Base-by-base conservation (phyloP, 2,329 filamentous ascomycete species). In the Curvularia eragrostidis region DNA sequence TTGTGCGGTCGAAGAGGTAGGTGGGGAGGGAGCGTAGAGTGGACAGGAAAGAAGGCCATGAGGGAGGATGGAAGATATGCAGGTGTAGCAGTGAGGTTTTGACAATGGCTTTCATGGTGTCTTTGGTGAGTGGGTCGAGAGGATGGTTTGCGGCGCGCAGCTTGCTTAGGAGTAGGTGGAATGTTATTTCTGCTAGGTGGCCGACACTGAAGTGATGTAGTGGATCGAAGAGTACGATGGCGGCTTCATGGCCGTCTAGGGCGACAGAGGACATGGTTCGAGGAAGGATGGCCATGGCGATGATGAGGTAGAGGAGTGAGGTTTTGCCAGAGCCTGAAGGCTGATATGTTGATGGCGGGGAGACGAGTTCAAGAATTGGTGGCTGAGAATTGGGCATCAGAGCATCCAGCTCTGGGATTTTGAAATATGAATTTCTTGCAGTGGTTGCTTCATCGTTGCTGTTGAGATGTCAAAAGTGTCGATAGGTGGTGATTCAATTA, bases 41-140 rank as follows among this genome's bases (percentile, higher is more conserved):
- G 6, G 80, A 70, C 2, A 87, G 73, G 0, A 87, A 72, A 2
- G 81, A 78, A 2, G 73, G 46, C 23, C 83, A 83, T 1, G 83
- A 83, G 43, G 82, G 78, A 0, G 85, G 85, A 2, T 76, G 81
- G 74, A 87, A 84, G 59, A 89, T 77, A 69, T 88, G 86, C 36
- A 89, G 71, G 65, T 89, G 85, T 26, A 75, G 66, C 0, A 89
- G 75, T 3, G 78, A 73, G 21, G 63, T 63, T n/a, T 63, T 58
- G 13, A 85, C 56, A 1, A 79, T 61, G 9, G 61, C 51, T 28
- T 61, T 59, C 13, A 69, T 50, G 2, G 63, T 48, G 23, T 64
- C 44, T 23, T 60, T 62, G 10, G 61, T 47, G 3, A 56, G 28
- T 21, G 48, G 24, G 7, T 58, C 26, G 18, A 52, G 9, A 1